These are phyloP conservation scores for Aspergillus transmontanensis DNA, from an alignment of 2,329 filamentous ascomycete genomes.

Conservation along the genomic window DNA sequence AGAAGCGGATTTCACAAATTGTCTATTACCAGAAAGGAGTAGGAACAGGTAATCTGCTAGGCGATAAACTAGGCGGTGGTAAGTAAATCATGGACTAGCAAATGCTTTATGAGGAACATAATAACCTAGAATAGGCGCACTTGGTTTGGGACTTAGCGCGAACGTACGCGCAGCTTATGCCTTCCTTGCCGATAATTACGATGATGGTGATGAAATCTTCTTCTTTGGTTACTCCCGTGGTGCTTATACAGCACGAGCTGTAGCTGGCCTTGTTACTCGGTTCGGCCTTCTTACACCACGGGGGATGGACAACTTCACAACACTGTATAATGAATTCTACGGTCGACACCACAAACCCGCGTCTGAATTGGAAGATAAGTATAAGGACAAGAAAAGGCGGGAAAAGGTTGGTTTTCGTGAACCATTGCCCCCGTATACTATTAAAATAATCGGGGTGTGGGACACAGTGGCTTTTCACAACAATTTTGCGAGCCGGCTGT, in stretches of 20 bases:
- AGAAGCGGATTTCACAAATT: conserved; percentile 7
- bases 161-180: conserved; percentile 4
- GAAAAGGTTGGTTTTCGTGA: not conserved
- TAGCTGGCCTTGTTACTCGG: conserved; percentile 1
- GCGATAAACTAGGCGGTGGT: conserved; percentile 8
- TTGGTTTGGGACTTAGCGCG: conserved; percentile 4
- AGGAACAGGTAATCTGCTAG: conserved; percentile 1
- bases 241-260: conserved; percentile 7
- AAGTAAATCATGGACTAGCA: not conserved
- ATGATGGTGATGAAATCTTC: conserved; percentile 7
- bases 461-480: conserved; percentile 7
- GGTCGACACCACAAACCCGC: not conserved
- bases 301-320: conserved; percentile 6
- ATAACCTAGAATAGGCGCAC: not conserved
- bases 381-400: not conserved
- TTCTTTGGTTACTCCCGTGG: not conserved
- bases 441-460: conserved; percentile 8
- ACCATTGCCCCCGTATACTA: not conserved
- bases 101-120: not conserved
- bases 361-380: not conserved
- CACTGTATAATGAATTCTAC: conserved; percentile 8
- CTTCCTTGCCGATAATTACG: conserved; percentile 7
- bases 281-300: conserved; percentile 6
- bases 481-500: not conserved
- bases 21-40: conserved; percentile 7